Percentiles rank a stretch among this genome's conserved stretches.
Conservation (phyloP, 306 rosid genomes). For the Sophora flavescens region DNA sequence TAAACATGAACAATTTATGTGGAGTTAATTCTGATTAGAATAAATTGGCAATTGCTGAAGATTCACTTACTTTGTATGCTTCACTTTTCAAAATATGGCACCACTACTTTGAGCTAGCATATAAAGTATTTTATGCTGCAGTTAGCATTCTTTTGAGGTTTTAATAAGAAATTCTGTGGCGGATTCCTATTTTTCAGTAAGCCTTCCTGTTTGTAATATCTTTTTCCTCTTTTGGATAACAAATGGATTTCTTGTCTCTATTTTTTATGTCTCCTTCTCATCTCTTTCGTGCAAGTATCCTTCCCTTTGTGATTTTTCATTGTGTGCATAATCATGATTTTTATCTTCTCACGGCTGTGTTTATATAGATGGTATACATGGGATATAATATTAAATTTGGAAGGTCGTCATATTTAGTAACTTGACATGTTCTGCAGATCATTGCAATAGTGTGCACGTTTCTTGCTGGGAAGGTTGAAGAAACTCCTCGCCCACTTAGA, state of each 20-base stretch:
- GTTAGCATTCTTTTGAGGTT: not conserved
- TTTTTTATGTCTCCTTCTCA: not conserved
- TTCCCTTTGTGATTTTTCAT: not conserved
- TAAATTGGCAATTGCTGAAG: constrained; percentile 22
- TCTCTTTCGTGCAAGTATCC: constrained; percentile 3
- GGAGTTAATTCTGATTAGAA: not conserved
- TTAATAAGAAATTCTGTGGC: not conserved
- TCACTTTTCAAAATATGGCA: not conserved
- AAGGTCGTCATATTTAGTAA: constrained; percentile 35
- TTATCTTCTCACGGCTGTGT: constrained; percentile 3
- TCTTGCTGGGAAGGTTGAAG: constrained; percentile 99
- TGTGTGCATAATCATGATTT: not conserved
- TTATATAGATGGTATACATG: constrained; percentile 11
- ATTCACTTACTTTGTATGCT: constrained; percentile 1
- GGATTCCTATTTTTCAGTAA: constrained; percentile 5
- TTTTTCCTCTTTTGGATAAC: constrained; percentile 17
- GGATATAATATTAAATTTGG: constrained; percentile 27
- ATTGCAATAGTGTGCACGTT: constrained; percentile 98
- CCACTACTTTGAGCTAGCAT: constrained; percentile 11
- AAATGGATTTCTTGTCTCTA: constrained; percentile 9
- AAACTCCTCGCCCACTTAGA: constrained; percentile 94
- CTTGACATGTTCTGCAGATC: constrained; percentile 69
- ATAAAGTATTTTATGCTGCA: not conserved
- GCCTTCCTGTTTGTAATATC: not conserved
- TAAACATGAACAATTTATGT: not conserved